These are phyloP conservation scores for Ophiosphaerella korrae DNA, from an alignment of 2,329 filamentous ascomycete genomes.

Conservation along the genomic window DNA sequence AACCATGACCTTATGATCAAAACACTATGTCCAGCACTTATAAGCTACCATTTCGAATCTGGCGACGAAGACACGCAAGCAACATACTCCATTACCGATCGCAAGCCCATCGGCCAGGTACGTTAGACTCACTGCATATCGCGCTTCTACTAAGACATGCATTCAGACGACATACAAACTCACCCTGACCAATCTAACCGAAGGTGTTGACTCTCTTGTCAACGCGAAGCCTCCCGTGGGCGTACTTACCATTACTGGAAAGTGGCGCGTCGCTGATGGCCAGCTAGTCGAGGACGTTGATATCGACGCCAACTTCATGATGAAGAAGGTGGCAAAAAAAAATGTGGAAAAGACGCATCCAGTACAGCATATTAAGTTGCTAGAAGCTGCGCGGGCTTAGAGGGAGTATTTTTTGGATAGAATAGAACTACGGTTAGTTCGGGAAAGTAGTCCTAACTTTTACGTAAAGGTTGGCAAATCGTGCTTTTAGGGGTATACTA, in stretches of 20 bases:
- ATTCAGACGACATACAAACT: conserved; percentile 47
- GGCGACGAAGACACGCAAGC: conserved; percentile 37
- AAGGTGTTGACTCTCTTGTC: conserved; percentile 46
- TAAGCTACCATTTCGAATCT: conserved; percentile 41
- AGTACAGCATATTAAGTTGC: conserved; percentile 42
- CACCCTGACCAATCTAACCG: conserved; percentile 44
- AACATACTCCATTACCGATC: conserved; percentile 46
- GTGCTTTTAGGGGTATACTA: too few relatives aligned
- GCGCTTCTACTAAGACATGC: conserved; percentile 1
- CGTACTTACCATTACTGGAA: conserved; percentile 45
- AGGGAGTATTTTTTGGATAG: not conserved
- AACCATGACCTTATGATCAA: conserved; percentile 50
- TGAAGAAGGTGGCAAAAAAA: conserved; percentile 50
- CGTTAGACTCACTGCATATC: not conserved
- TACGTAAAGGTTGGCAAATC: too few relatives aligned
- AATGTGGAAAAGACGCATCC: conserved; percentile 50
- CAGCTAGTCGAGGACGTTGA: conserved; percentile 45
- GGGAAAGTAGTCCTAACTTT: too few relatives aligned
- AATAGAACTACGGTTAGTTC: too few relatives aligned
- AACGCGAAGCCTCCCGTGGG: conserved; percentile 48
- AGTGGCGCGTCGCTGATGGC: conserved; percentile 44
- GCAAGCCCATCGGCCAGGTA: conserved; percentile 48
- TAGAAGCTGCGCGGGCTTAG: conserved; percentile 37
- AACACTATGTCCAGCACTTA: conserved; percentile 43
- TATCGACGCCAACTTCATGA: conserved; percentile 51